A percentile compares a stretch with the other conserved stretches of the same genome.
These are phyloP conservation scores for Crithidia fasciculata DNA, from an alignment of 208 protist genomes.

Conservation along the genomic window DNA sequence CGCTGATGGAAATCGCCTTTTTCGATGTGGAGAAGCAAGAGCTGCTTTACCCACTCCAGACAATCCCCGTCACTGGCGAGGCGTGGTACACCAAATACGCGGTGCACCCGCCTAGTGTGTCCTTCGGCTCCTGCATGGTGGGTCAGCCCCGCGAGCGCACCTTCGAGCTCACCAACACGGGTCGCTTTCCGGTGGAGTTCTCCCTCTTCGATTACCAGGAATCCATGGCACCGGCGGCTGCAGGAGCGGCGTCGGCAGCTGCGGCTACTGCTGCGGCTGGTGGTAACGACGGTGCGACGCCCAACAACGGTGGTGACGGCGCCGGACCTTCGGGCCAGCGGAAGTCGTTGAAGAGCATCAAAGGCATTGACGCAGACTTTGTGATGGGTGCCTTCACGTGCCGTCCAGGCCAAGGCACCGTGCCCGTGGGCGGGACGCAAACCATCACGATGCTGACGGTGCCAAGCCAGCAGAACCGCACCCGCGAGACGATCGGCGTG, in stretches of 20 bases:
- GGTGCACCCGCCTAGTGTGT: conserved; percentile 92
- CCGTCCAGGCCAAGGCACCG: conserved; percentile 59
- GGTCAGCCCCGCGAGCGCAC: conserved; percentile 78
- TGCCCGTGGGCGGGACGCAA: conserved; percentile 66
- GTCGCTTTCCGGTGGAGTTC: conserved; percentile 84
- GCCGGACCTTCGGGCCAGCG: neutral
- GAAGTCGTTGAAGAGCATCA: conserved; percentile 10
- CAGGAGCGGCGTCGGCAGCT: conserved; percentile 3
- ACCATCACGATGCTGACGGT: conserved; percentile 81
- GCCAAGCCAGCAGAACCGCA: conserved; percentile 58
- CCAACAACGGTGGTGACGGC: neutral
- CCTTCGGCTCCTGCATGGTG: conserved; percentile 95
- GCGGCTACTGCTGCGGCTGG: neutral
- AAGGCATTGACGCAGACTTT: conserved; percentile 46
- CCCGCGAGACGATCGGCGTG: conserved; percentile 88
- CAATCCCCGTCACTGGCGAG: conserved; percentile 79
- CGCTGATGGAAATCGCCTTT: conserved; percentile 87
- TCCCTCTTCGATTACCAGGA: conserved; percentile 82
- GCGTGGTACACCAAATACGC: conserved; percentile 90
- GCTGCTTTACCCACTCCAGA: conserved; percentile 87
- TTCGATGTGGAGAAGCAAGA: conserved; percentile 79
- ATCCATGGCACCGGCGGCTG: too few relatives aligned
- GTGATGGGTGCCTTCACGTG: conserved; percentile 82
- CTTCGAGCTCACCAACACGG: conserved; percentile 92
- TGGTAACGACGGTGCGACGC: neutral